These are phyloP conservation scores for Nakaseomyces delphensis DNA, from an alignment of 1,139 yeast species.

Conservation along the genomic window DNA sequence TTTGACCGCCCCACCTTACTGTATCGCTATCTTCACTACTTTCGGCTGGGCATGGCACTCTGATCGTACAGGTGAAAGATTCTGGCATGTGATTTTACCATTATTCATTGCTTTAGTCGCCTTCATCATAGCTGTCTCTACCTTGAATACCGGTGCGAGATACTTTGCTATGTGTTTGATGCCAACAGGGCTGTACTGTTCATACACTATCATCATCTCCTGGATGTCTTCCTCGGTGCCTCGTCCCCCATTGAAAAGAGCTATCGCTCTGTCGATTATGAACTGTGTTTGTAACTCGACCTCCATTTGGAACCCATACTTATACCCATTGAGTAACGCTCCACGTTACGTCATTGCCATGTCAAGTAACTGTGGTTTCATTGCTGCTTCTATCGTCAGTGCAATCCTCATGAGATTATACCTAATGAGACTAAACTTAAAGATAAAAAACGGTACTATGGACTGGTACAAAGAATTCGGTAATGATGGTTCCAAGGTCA, in stretches of 20 bases:
- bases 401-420: constrained; percentile 38
- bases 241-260: constrained; percentile 47
- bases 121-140: constrained; percentile 47
- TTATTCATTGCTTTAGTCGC: constrained; percentile 39
- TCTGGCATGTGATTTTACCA: constrained; percentile 44
- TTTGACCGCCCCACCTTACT: constrained; percentile 54
- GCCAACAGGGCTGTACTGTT: constrained; percentile 50
- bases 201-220: constrained; percentile 46
- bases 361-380: constrained; percentile 42
- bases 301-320: constrained; percentile 46
- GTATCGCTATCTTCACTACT: constrained; percentile 46
- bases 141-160: constrained; percentile 49
- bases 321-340: constrained; percentile 38
- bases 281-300: constrained; percentile 46
- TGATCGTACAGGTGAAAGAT: constrained; percentile 49
- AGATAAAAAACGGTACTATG: constrained; percentile 41
- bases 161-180: constrained; percentile 55
- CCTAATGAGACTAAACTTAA: constrained; percentile 36
- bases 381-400: constrained; percentile 36
- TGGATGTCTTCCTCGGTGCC: constrained; percentile 49
- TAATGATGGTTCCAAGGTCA: constrained; percentile 39
- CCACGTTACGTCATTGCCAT: constrained; percentile 43
- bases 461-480: constrained; percentile 46
- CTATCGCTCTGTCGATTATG: constrained; percentile 45
- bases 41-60: constrained; percentile 50